Evolutionary conservation across 2,329 filamentous ascomycete species (phyloP).

Genomic region (Trichoderma aggressivum): DNA sequence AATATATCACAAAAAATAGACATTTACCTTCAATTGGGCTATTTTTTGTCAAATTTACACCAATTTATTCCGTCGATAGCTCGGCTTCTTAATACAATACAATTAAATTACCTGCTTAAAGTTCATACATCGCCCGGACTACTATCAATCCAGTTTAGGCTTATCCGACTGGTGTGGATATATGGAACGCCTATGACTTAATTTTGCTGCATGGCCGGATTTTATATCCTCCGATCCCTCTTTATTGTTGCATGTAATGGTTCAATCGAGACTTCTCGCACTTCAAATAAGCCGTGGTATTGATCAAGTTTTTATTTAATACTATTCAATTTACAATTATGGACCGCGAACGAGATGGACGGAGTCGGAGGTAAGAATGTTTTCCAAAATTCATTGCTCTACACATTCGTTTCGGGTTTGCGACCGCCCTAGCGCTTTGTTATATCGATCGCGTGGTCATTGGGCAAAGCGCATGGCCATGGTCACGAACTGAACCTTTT

Average conservation of each 20-base stretch:
- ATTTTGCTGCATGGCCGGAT: neutral
- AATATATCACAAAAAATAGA: neutral
- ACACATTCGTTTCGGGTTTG: no score
- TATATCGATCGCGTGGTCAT: neutral
- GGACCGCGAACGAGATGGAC: constrained; percentile 38
- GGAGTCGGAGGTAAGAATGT: constrained; percentile 35
- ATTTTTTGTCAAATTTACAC: neutral
- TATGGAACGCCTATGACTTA: neutral
- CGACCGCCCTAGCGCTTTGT: neutral
- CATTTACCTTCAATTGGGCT: neutral
- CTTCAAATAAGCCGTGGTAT: neutral
- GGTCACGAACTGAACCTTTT: neutral
- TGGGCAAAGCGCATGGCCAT: neutral
- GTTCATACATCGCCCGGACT: neutral
- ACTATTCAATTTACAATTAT: constrained; percentile 23
- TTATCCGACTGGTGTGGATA: neutral
- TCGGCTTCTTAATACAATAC: neutral
- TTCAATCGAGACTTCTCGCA: neutral
- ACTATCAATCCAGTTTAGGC: constrained; percentile 2
- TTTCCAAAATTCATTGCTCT: neutral
- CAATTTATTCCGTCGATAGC: neutral
- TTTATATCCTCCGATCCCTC: constrained; percentile 11
- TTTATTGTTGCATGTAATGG: neutral
- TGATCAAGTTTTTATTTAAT: neutral
- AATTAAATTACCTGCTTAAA: neutral